A percentile compares a stretch with the other conserved stretches of the same genome.
These are phyloP conservation scores for Bipolaris sorokiniana DNA, from an alignment of 2,329 filamentous ascomycete species.

Conservation along the genomic window DNA sequence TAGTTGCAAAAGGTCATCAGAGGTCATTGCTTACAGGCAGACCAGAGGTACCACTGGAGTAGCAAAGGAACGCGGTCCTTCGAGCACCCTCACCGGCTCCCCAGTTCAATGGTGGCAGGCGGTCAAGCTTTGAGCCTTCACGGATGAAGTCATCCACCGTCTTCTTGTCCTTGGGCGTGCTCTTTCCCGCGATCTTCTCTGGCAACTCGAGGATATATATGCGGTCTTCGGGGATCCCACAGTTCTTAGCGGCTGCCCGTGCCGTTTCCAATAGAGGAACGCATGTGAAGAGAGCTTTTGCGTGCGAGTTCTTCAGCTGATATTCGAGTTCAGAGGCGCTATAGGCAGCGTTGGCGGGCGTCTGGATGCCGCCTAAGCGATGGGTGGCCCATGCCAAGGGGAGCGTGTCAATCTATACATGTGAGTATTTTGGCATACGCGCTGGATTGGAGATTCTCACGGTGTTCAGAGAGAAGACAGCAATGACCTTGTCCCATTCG, in stretches of 20 bases:
- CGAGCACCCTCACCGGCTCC: conserved; percentile 68
- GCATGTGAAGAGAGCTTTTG: conserved; percentile 75
- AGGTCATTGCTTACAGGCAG: conserved; percentile 64
- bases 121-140: conserved; percentile 62
- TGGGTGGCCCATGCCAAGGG: conserved; percentile 76
- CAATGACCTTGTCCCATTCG: conserved; percentile 82
- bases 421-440: conserved; percentile 22
- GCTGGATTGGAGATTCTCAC: conserved; percentile 53
- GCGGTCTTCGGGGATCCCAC: conserved; percentile 66
- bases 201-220: conserved; percentile 75
- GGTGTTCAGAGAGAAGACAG: conserved; percentile 80
- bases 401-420: conserved; percentile 71
- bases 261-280: conserved; percentile 68
- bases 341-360: conserved; percentile 77
- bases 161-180: conserved; percentile 60
- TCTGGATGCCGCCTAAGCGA: conserved; percentile 73
- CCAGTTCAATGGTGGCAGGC: conserved; percentile 65
- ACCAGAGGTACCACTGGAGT: conserved; percentile 80
- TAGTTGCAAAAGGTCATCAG: not conserved
- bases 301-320: conserved; percentile 71
- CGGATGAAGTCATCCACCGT: conserved; percentile 70
- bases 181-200: conserved; percentile 57
- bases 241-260: conserved; percentile 67
- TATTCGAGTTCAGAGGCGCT: conserved; percentile 72
- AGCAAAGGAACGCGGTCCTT: conserved; percentile 77